Evolutionary conservation across 139 green algal genomes (phyloP).

Genomic region (Chlorella sorokiniana): DNA sequence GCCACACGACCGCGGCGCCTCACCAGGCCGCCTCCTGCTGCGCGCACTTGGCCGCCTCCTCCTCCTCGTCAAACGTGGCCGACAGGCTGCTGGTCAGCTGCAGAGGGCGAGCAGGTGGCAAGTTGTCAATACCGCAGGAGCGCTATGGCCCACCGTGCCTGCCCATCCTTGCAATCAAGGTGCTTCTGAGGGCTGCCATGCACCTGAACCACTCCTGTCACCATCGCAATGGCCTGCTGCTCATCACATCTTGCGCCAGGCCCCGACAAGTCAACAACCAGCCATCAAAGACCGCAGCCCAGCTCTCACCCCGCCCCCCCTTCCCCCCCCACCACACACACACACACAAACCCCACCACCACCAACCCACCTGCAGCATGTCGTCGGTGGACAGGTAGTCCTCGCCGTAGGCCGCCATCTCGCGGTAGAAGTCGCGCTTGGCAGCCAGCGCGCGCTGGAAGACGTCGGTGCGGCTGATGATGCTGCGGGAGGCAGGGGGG

Average conservation of each 20-base stretch:
- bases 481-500: slow-evolving; percentile 48
- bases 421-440: slow-evolving; percentile 53
- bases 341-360: neutral
- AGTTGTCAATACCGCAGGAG: too few relatives aligned
- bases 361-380: too few relatives aligned
- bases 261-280: too few relatives aligned
- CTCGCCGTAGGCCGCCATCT: slow-evolving; percentile 39
- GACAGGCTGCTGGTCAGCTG: neutral
- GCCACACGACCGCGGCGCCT: too few relatives aligned
- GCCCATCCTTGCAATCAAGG: too few relatives aligned
- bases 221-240: too few relatives aligned
- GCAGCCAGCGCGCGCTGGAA: slow-evolving; percentile 65
- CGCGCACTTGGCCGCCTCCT: neutral
- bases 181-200: too few relatives aligned
- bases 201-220: too few relatives aligned
- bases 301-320: neutral
- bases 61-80: slow-evolving; percentile 26
- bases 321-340: neutral
- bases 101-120: too few relatives aligned
- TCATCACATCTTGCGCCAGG: too few relatives aligned
- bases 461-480: slow-evolving; percentile 68
- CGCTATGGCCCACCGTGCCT: too few relatives aligned
- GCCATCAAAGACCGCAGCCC: too few relatives aligned
- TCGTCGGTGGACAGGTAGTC: slow-evolving; percentile 16
- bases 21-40: neutral